Evolutionary conservation across 768 basidiomycete species (phyloP).

Genomic region (Ramaria sp.): DNA sequence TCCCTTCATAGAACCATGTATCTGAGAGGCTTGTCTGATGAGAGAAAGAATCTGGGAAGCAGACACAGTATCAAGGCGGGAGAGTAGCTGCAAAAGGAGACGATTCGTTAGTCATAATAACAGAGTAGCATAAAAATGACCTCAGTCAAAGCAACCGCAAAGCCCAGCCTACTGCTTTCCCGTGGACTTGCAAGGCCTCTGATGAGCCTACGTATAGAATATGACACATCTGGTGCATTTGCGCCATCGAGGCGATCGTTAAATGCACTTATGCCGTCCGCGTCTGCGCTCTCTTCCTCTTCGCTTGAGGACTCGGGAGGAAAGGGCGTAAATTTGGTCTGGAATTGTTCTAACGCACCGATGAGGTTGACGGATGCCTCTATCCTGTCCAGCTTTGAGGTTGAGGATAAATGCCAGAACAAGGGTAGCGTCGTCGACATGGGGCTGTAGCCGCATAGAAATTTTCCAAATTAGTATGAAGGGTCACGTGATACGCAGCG

Average conservation of each 20-base stretch:
- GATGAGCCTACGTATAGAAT: constrained; percentile 79
- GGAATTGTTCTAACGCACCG: constrained; percentile 74
- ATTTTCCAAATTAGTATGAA: no score
- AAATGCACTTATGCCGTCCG: constrained; percentile 14
- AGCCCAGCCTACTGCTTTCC: constrained; percentile 89
- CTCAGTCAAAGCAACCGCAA: constrained; percentile 93
- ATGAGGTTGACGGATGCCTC: constrained; percentile 82
- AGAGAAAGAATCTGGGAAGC: constrained; percentile 69
- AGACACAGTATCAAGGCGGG: constrained; percentile 66
- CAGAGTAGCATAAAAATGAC: constrained; percentile 32
- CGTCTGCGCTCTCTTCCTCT: constrained; percentile 26
- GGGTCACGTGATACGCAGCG: no score
- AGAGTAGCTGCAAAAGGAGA: constrained; percentile 47
- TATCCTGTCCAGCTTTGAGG: constrained; percentile 67
- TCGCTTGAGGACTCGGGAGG: constrained; percentile 21
- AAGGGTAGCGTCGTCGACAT: constrained; percentile 87
- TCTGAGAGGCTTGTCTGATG: constrained; percentile 59
- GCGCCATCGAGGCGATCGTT: constrained; percentile 43
- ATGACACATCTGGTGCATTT: constrained; percentile 87
- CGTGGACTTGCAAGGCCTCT: constrained; percentile 85
- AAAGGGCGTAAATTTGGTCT: constrained; percentile 34
- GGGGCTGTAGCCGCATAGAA: no score
- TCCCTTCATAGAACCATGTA: constrained; percentile 67
- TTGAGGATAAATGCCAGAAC: constrained; percentile 88
- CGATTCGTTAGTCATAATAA: neutral